A percentile compares a stretch with the other conserved stretches of the same genome.
Evolutionary conservation across 192 early-diverging fungal genomes (phyloP).

Genomic region (Rhizoclosmatium globosum): DNA sequence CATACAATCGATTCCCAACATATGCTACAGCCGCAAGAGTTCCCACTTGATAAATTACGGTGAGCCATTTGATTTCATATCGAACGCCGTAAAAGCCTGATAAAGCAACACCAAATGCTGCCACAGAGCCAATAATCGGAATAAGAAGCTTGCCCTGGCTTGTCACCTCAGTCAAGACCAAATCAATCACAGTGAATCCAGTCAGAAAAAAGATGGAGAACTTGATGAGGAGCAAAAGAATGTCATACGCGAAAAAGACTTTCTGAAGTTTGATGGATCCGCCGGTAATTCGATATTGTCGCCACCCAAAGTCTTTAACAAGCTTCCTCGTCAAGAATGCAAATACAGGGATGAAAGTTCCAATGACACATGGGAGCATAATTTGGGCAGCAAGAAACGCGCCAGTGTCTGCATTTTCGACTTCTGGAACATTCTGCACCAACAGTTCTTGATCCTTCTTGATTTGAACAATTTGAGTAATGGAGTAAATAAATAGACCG

Average conservation of each 20-base stretch:
- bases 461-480: conserved; percentile 17
- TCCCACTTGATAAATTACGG: not conserved
- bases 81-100: conserved; percentile 10
- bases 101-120: not conserved
- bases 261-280: not conserved
- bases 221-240: conserved; percentile 11
- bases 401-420: not conserved
- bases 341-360: not conserved
- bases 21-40: not conserved
- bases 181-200: conserved; percentile 1
- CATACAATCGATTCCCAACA: not conserved
- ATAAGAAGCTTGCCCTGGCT: not conserved
- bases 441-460: not conserved
- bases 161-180: conserved; percentile 18
- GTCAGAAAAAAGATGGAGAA: not conserved
- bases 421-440: not conserved
- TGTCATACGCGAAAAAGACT: conserved; percentile 3
- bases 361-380: not conserved
- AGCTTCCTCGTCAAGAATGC: conserved; percentile 1
- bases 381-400: conserved; percentile 10
- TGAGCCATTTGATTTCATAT: not conserved
- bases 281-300: conserved; percentile 17
- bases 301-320: conserved; percentile 6
- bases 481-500: not conserved
- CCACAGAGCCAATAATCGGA: not conserved